A percentile compares a stretch with the other conserved stretches of the same genome.
Evolutionary conservation across 768 basidiomycete genomes (phyloP).

Genomic region (Russula griseocarnosa): DNA sequence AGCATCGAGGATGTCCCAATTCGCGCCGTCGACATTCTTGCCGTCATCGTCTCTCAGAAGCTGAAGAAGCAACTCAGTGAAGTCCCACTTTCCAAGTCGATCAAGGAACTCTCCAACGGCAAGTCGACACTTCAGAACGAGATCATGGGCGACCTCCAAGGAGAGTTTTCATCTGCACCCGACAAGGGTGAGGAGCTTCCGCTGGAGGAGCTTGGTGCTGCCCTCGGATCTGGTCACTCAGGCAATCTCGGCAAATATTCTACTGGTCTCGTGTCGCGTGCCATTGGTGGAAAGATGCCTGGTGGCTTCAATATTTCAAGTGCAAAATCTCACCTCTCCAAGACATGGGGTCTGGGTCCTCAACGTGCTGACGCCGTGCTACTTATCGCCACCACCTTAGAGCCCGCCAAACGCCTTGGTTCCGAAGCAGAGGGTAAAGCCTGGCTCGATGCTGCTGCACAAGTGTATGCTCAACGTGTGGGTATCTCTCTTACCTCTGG

Average conservation of each 20-base stretch:
- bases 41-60: conserved; percentile 92
- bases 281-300: conserved; percentile 96
- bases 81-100: conserved; percentile 84
- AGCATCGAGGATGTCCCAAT: conserved; percentile 87
- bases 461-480: conserved; percentile 80
- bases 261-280: conserved; percentile 81
- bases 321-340: conserved; percentile 83
- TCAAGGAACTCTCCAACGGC: conserved; percentile 97
- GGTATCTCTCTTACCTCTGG: conserved; percentile 80
- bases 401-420: conserved; percentile 88
- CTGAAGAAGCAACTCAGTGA: conserved; percentile 93
- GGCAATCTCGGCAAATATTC: conserved; percentile 94
- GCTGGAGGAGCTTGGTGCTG: conserved; percentile 90
- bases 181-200: conserved; percentile 98
- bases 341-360: conserved; percentile 94
- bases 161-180: conserved; percentile 91
- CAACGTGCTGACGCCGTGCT: conserved; percentile 86
- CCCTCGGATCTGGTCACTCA: conserved; percentile 72
- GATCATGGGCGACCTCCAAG: conserved; percentile 93
- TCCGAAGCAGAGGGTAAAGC: conserved; percentile 90
- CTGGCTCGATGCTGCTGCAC: conserved; percentile 85
- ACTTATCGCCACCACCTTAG: conserved; percentile 85
- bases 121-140: conserved; percentile 99
- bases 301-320: conserved; percentile 95
- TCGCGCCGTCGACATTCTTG: conserved; percentile 85